phyloP scores from a whole-genome alignment of 352 stramenopile species.

The Phytopythium sindhum region DNA sequence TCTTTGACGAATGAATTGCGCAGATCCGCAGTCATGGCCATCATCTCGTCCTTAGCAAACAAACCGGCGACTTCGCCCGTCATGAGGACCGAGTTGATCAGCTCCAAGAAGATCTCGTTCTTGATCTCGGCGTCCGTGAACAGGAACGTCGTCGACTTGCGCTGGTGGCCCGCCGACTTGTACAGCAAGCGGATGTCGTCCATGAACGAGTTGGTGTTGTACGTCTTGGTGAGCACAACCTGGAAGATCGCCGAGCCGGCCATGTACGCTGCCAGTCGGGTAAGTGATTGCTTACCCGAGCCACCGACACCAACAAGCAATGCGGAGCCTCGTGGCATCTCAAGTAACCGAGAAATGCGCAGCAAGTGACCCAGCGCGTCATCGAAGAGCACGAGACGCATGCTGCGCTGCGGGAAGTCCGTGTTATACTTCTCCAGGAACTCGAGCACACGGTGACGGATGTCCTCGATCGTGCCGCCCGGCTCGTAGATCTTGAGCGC shows the following conservation, averaged over 20 bases:
- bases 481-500: constrained; percentile 98
- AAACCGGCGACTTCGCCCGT: constrained; percentile 97
- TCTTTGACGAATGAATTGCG: constrained; percentile 94
- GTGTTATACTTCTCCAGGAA: constrained; percentile 98
- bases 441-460: constrained; percentile 89
- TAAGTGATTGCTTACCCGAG: constrained; percentile 97
- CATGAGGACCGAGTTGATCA: constrained; percentile 98
- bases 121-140: constrained; percentile 99
- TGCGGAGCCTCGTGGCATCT: constrained; percentile 95
- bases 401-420: constrained; percentile 94
- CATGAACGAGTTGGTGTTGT: constrained; percentile 97
- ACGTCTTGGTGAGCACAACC: constrained; percentile 98
- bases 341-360: constrained; percentile 94
- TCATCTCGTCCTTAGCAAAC: constrained; percentile 99
- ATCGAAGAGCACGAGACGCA: constrained; percentile 98
- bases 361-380: constrained; percentile 96
- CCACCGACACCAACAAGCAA: constrained; percentile 97
- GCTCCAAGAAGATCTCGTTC: constrained; percentile 98
- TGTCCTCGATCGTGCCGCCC: constrained; percentile 90
- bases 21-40: constrained; percentile 97
- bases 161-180: constrained; percentile 95
- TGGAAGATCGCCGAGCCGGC: constrained; percentile 96
- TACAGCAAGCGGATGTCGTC: constrained; percentile 97
- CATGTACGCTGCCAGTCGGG: constrained; percentile 95
- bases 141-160: constrained; percentile 96